Evolutionary conservation across 23 red algal genomes (phyloP).

Genomic region (Gracilaria vermiculophylla): DNA sequence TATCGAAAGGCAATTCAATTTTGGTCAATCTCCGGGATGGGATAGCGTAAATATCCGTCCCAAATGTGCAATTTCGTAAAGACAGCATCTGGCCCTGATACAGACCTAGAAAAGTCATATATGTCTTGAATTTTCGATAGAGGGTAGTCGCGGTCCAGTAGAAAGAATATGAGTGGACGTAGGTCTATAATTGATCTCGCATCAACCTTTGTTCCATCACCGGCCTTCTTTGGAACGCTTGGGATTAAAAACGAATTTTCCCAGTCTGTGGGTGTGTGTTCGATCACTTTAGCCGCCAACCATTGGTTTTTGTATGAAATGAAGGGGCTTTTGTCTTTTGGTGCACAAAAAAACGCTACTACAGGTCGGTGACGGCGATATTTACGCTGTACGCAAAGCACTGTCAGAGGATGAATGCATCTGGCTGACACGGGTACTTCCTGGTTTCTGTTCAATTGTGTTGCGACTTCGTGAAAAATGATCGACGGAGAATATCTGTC

Average conservation of each 20-base stretch:
- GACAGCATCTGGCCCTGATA: neutral
- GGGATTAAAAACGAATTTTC: neutral
- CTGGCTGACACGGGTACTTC: neutral
- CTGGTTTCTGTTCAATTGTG: neutral
- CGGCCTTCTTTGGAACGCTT: neutral
- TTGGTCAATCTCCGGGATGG: neutral
- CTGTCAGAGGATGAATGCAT: neutral
- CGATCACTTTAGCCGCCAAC: neutral
- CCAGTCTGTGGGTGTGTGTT: neutral
- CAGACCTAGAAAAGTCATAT: neutral
- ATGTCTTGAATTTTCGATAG: neutral
- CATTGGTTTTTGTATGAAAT: neutral
- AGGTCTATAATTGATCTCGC: neutral
- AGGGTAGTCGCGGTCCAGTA: neutral
- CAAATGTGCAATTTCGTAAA: neutral
- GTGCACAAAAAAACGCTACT: neutral
- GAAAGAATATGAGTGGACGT: neutral
- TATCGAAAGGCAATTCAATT: neutral
- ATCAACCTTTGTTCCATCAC: neutral
- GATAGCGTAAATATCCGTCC: neutral
- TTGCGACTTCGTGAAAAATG: neutral
- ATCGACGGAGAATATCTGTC: too few relatives aligned
- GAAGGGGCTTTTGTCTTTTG: neutral
- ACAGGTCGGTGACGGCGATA: neutral
- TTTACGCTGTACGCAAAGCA: neutral